Base-by-base conservation (phyloP, 1,284 basidiomycete genomes). In the Naganishia albida region DNA sequence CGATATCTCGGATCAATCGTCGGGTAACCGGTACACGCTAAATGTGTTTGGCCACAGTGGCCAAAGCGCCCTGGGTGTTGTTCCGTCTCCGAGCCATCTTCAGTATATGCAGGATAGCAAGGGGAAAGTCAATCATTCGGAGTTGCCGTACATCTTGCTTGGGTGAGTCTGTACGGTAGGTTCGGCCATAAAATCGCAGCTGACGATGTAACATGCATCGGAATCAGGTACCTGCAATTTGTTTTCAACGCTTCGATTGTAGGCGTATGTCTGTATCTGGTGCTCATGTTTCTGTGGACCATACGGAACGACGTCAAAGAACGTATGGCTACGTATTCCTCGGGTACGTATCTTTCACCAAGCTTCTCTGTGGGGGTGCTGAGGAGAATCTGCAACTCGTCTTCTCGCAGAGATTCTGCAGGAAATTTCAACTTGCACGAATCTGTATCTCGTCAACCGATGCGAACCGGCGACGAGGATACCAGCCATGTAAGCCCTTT, bases 211-310 rank as follows among this genome's bases (percentile, higher is more conserved):
- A 48, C 46, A 20, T 7, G n/a, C 13, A 52, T 62, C 23, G 46
- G 57, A 26, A 20, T 18, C 74, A 93, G 92, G 68, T 94, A 94
- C 77, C 83, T 94, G 16, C 94, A 97, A 76, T 91, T 98, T 78
- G 85, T 91, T 75, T 97, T 97, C 82, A 96, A 98, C 78, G 81
- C 89, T n/a, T 87, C 89, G 6, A 84, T 98, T 42, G 86, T 94
- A 51, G 73, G 90, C 39, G 82, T 93, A 54, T 89, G 92, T 74
- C 81, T 99, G 65, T 97, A 94, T 75, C 82, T 97, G 57, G 82
- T 89, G 46, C 80, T 92, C 48, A 86, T 89, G 74, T 90, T 96
- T 77, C 87, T 98, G 70, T 81, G 91, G 66, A 94, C 93, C 1
- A 87, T 99, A 30, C 89, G 92, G 72, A 85, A 86, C 53, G 95